Base-by-base conservation (phyloP, 1,284 basidiomycete species). In the Boletus subluridellus region DNA sequence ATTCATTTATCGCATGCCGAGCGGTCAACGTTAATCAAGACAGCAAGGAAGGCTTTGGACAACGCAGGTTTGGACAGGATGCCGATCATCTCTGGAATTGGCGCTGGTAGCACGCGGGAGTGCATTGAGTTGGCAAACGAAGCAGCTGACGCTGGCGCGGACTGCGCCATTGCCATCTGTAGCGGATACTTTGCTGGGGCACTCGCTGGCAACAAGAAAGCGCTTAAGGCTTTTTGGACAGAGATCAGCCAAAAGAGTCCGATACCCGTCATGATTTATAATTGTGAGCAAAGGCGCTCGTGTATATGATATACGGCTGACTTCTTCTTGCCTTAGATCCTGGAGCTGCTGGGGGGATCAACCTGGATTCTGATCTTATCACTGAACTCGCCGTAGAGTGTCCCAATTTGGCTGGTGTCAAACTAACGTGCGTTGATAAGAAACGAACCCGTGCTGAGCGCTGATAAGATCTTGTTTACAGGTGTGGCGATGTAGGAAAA, bases 401-500 rank as follows among this genome's bases (percentile, higher is more conserved):
- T 66, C 81, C 89, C 39, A 92, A 92, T 68, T 75, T 87, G 41
- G 87, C 83, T 68, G 94, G 94, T 35, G 87, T 94, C 60, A 96
- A 95, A 75, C 82, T 95, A 64, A 95, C 92, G 85, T 90, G 72
- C 47, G 87, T 81, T 17, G 41, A 38, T 47, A n/a, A 44, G 30
- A 24, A 48, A 54, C 42, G 49, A 10, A 17, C 48, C 35, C 5
- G 14, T 49, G 26, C 39, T 68, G 4, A 15, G 12, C 12, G 41
- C 41, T 42, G 21, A 58, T n/a, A 24, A 24, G 24, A 24, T 34
- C 49, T 50, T 21, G 34, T 44, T 41, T 45, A 37, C 66, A 92
- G 90, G 34, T 95, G 94, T 69, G 92, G 91, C 45, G 90, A 90
- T 63, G 90, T 96, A 60, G 94, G 94, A 56, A 96, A 96, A 76